Evolutionary conservation across 352 stramenopile species (phyloP).

Genomic region (Phytophthora boehmeriae): DNA sequence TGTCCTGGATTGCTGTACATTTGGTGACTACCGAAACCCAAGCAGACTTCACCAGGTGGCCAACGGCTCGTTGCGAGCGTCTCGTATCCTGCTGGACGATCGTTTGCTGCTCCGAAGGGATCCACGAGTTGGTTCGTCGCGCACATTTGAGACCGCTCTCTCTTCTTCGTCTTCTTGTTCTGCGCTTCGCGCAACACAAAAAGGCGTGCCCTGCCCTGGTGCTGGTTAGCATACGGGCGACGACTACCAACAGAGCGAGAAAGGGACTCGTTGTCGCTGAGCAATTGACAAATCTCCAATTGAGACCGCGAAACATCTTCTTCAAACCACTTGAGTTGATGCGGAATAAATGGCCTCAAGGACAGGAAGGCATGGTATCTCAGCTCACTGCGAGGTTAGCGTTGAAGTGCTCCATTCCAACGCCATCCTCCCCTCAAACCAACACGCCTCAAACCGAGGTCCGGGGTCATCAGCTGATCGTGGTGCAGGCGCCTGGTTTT

Average conservation of each 20-base stretch:
- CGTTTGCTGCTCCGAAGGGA: slow-evolving; percentile 9
- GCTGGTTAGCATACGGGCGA: slow-evolving; percentile 33
- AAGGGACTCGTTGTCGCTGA: slow-evolving; percentile 10
- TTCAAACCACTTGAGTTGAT: too few species aligned
- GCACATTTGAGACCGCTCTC: slow-evolving; percentile 14
- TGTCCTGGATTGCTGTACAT: not conserved
- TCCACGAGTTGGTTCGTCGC: slow-evolving; percentile 3
- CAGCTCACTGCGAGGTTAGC: too few species aligned
- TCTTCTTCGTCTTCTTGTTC: slow-evolving; percentile 29
- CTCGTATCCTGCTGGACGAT: not conserved
- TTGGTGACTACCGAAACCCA: slow-evolving; percentile 4
- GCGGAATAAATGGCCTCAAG: too few species aligned
- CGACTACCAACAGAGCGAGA: slow-evolving; percentile 35
- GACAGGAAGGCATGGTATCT: too few species aligned
- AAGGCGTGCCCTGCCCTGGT: slow-evolving; percentile 2
- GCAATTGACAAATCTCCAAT: too few species aligned
- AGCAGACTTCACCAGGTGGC: not conserved
- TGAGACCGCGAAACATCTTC: too few species aligned
- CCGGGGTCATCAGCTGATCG: slow-evolving; percentile 24
- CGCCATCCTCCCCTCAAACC: too few species aligned
- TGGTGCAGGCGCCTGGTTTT: slow-evolving; percentile 12
- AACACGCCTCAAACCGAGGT: not conserved
- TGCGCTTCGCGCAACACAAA: slow-evolving; percentile 26
- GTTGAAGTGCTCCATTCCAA: too few species aligned
- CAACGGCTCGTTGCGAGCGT: not conserved